A percentile compares a stretch with the other conserved stretches of the same genome.
Conservation (phyloP, 2,329 filamentous ascomycete genomes). For the Blastomyces gilchristii region DNA sequence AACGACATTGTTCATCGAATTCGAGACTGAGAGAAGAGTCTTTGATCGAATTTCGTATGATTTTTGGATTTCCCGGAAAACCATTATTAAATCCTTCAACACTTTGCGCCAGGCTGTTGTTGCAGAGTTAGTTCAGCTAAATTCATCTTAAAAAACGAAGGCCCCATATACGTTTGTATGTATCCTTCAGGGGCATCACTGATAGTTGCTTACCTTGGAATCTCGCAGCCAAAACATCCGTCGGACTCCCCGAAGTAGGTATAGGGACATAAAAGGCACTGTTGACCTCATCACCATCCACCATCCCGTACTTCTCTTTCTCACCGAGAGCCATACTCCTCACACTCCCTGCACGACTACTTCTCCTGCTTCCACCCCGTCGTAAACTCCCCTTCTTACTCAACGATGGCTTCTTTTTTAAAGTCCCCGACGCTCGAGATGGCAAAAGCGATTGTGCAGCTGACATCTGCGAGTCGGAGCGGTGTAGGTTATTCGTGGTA, state of each 20-base stretch:
- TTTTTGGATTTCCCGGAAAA: slow-evolving; percentile 83
- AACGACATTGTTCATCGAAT: slow-evolving; percentile 69
- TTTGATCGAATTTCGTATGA: slow-evolving; percentile 83
- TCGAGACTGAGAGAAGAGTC: slow-evolving; percentile 68
- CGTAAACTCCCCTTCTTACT: slow-evolving; percentile 63
- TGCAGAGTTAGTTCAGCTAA: not conserved
- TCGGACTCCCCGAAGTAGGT: slow-evolving; percentile 76
- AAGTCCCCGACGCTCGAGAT: slow-evolving; percentile 52
- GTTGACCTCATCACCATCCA: slow-evolving; percentile 53
- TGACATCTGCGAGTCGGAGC: slow-evolving; percentile 34
- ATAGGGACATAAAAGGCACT: slow-evolving; percentile 86
- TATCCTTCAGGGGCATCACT: not conserved
- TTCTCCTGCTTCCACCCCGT: slow-evolving; percentile 69
- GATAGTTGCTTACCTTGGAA: slow-evolving; percentile 61
- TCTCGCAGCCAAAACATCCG: slow-evolving; percentile 72
- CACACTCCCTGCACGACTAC: slow-evolving; percentile 76
- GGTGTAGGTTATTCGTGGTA: slow-evolving; percentile 5
- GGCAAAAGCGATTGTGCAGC: slow-evolving; percentile 32
- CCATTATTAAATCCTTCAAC: slow-evolving; percentile 84
- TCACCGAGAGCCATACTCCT: slow-evolving; percentile 66
- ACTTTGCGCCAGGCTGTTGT: slow-evolving; percentile 79
- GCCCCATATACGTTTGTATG: not conserved
- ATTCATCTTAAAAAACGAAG: not conserved
- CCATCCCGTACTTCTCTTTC: slow-evolving; percentile 36
- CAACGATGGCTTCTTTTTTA: slow-evolving; percentile 81